Evolutionary conservation across 495 filamentous ascomycete genomes (phyloP).

Genomic region (Aspergillus sclerotiicarbonarius): DNA sequence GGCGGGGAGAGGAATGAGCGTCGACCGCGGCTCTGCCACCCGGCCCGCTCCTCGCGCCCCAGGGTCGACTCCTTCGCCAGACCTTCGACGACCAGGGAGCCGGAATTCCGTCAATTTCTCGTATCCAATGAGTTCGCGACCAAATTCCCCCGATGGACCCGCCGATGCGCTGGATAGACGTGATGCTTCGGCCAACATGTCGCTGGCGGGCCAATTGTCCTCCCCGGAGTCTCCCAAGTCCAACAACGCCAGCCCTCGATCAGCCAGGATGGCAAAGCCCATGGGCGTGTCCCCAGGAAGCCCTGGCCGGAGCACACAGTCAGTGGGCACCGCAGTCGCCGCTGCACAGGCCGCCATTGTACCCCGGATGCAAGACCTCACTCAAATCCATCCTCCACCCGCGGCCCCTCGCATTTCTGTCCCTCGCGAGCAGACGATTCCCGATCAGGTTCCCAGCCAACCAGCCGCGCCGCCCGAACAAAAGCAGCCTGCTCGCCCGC

Average conservation of each 20-base stretch:
- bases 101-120: conserved; percentile 82
- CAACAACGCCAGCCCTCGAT: conserved; percentile 40
- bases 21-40: conserved; percentile 35
- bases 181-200: conserved; percentile 14
- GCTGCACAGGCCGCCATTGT: conserved; percentile 32
- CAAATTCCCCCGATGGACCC: conserved; percentile 36
- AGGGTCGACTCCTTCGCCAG: conserved; percentile 39
- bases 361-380: conserved; percentile 14
- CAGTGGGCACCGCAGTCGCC: conserved; percentile 38
- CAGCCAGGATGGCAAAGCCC: conserved; percentile 47
- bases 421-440: conserved; percentile 3
- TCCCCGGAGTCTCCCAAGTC: conserved; percentile 29
- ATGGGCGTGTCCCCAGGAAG: conserved; percentile 31
- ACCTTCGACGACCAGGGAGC: conserved; percentile 57
- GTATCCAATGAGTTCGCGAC: conserved; percentile 63
- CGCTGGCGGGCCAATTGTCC: conserved; percentile 19
- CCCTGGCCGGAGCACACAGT: conserved; percentile 38
- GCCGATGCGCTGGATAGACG: conserved; percentile 18
- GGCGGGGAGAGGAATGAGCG: conserved; percentile 37
- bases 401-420: conserved; percentile 11
- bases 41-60: conserved; percentile 21
- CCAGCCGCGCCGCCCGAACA: conserved; percentile 2
- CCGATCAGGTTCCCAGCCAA: conserved; percentile 6
- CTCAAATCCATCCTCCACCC: neutral
- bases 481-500: conserved; percentile 18